Base-by-base conservation (phyloP, 306 rosid species). In the Trichosanthes cucumerina region DNA sequence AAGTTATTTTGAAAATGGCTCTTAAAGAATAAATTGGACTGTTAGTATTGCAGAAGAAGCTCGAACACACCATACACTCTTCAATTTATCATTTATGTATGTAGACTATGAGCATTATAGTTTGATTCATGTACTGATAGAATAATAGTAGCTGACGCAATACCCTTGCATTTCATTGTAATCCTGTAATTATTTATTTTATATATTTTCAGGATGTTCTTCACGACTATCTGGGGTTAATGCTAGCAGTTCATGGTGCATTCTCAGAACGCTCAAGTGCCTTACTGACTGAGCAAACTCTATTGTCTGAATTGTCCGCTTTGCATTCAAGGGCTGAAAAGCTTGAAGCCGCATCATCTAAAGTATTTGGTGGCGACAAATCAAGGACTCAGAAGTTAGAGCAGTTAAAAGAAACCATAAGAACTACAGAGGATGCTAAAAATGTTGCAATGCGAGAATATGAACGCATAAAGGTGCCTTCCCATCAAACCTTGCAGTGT, bases 191-290 rank as follows among this genome's bases (percentile, higher is more conserved):
- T 69, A 15, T 72, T 24, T 15, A 33, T 31, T 16, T 47, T 47
- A 72, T 46, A 52, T 74, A 31, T 19, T 86, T 83, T 82, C 93
- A 96, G 99, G 99, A 96, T 82, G 91, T 91, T 3, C 91, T 95
- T 85, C 98, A 95, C 19, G 98, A 95, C 54, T 87, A 95, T 89
- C 96, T 95, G 53, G 98, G 98, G 82, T 82, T 95, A 46, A 92
- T 95, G 92, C 83, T 95, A 87, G 90, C 97, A 58, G 93, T 92
- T 82, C 91, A 91, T 59, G 79, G 93, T 81, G 98, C 98, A 43
- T 95, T 95, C 87, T 79, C 97, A 11, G 98, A 95, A 68, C 90
- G 98, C 76, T 84, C 98, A 65, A 92, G 92, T 85, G 93, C 98
- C 54, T 79, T 95, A 74, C 88, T 95, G 87, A 95, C 98, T 0